phyloP scores from a whole-genome alignment of 805 yeast species.

The Saturnispora quitensis region DNA sequence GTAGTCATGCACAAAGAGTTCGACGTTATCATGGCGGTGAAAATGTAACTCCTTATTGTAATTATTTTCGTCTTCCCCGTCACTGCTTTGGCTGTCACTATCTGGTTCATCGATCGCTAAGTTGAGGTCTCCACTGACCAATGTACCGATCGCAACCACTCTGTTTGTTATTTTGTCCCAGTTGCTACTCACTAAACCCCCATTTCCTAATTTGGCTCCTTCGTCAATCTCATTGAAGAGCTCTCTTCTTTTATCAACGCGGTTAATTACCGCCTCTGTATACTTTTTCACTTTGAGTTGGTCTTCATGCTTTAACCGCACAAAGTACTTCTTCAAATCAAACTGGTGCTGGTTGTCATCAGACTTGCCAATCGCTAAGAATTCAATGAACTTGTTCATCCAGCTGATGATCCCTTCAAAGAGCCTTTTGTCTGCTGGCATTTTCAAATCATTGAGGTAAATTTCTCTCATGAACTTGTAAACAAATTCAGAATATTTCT shows the following conservation, averaged over 20 bases:
- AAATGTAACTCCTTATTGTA: neutral
- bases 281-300: constrained; percentile 29
- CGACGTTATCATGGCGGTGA: neutral
- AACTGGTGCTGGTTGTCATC: constrained; percentile 33
- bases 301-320: constrained; percentile 6
- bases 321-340: constrained; percentile 34
- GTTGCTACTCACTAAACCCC: constrained; percentile 24
- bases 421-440: constrained; percentile 26
- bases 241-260: constrained; percentile 30
- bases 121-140: neutral
- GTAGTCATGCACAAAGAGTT: neutral
- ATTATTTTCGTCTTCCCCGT: neutral
- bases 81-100: constrained; percentile 12
- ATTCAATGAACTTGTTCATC: constrained; percentile 57
- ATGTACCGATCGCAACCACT: constrained; percentile 15
- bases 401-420: constrained; percentile 67
- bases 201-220: constrained; percentile 14
- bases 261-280: constrained; percentile 31
- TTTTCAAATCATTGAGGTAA: constrained; percentile 63
- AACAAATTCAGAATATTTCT: constrained; percentile 61
- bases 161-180: constrained; percentile 39
- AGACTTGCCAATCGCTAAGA: constrained; percentile 53
- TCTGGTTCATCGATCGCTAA: constrained; percentile 11
- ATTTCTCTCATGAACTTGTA: constrained; percentile 73
- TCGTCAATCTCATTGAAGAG: constrained; percentile 29